Conservation (phyloP, 331 rosid genomes). For the Phaseolus coccineus region DNA sequence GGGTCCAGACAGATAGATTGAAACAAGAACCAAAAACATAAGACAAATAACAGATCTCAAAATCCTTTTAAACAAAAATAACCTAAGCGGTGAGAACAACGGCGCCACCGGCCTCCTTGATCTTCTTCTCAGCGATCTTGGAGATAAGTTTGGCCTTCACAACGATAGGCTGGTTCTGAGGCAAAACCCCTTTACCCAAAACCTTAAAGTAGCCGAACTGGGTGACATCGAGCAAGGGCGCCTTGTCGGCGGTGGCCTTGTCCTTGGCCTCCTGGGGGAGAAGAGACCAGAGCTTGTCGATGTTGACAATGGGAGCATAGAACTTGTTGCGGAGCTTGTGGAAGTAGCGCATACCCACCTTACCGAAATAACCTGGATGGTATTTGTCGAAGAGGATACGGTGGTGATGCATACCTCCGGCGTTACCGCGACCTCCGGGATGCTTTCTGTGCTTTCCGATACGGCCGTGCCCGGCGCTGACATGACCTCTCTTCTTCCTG, state of each 20-base stretch:
- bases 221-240: conserved; percentile 60
- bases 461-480: conserved; percentile 76
- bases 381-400: conserved; percentile 73
- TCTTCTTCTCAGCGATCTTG: conserved; percentile 69
- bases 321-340: conserved; percentile 70
- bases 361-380: conserved; percentile 70
- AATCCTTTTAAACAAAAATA: conserved; percentile 11
- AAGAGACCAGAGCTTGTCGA: conserved; percentile 68
- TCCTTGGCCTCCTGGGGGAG: conserved; percentile 61
- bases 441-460: conserved; percentile 70
- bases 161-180: conserved; percentile 57
- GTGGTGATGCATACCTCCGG: conserved; percentile 77
- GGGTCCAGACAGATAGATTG: conserved; percentile 9
- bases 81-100: conserved; percentile 61
- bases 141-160: conserved; percentile 66
- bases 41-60: neutral
- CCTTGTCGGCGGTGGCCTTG: conserved; percentile 52
- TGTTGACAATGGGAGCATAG: conserved; percentile 60
- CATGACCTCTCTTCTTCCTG: conserved; percentile 73
- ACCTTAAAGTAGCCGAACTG: conserved; percentile 64
- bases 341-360: conserved; percentile 71
- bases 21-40: neutral
- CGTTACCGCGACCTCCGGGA: conserved; percentile 69
- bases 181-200: conserved; percentile 64
- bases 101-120: conserved; percentile 67